Evolutionary conservation across 176 grass and related monocot genomes (phyloP).

Genomic region (Pontederia paniculata): DNA sequence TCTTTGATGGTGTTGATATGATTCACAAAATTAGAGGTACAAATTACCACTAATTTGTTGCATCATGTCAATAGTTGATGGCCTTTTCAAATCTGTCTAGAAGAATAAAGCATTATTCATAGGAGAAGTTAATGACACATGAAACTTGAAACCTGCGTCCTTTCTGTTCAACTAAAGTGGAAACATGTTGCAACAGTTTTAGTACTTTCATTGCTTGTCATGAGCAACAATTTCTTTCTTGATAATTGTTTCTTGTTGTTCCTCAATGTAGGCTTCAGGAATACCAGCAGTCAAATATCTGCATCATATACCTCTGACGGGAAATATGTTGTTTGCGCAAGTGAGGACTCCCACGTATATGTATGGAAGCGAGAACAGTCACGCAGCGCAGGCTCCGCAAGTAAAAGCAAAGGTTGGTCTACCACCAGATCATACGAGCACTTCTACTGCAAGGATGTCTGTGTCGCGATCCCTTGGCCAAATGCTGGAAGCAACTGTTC

Average conservation of each 20-base stretch:
- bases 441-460: conserved; percentile 85
- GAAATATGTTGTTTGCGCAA: conserved; percentile 57
- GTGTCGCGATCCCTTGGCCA: conserved; percentile 69
- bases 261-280: conserved; percentile 51
- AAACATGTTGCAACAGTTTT: background rate
- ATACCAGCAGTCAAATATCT: conserved; percentile 93
- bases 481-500: conserved; percentile 19
- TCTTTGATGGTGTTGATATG: conserved; percentile 76
- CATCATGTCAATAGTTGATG: background rate
- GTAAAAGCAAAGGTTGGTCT: conserved; percentile 40
- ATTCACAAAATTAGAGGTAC: conserved; percentile 87
- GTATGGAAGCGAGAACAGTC: conserved; percentile 50
- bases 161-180: background rate
- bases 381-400: conserved; percentile 19
- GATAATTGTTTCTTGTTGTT: too few relatives aligned
- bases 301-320: conserved; percentile 66
- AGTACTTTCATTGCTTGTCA: background rate
- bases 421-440: conserved; percentile 77
- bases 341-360: conserved; percentile 93
- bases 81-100: background rate
- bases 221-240: background rate
- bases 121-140: background rate
- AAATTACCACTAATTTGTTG: background rate
- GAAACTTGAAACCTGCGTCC: too few relatives aligned
- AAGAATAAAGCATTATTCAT: background rate